Percentiles rank a stretch among this genome's conserved stretches.
Conservation (phyloP, 257 asterid species). For the Cruciata laevipes region DNA sequence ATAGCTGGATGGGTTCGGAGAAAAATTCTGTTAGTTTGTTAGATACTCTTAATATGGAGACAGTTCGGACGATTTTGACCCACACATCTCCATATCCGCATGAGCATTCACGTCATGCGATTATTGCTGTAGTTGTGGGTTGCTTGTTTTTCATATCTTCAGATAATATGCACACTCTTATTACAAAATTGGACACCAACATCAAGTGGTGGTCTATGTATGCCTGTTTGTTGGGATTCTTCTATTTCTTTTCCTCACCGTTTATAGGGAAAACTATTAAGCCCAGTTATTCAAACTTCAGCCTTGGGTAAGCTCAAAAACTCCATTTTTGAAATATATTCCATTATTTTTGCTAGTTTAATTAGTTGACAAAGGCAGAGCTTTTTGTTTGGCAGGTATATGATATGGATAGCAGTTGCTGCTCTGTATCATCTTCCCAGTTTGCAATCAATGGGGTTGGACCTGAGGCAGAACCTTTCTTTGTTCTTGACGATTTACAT, state of each 20-base stretch:
- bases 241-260: slow-evolving; percentile 97
- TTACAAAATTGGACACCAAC: slow-evolving; percentile 97
- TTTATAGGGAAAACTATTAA: slow-evolving; percentile 91
- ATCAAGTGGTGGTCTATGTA: slow-evolving; percentile 99
- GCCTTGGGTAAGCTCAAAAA: slow-evolving; percentile 62
- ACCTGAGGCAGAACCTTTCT: slow-evolving; percentile 91
- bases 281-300: slow-evolving; percentile 95
- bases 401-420: slow-evolving; percentile 87
- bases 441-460: slow-evolving; percentile 99
- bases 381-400: slow-evolving; percentile 56
- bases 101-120: slow-evolving; percentile 96
- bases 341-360: background rate
- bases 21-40: slow-evolving; percentile 55
- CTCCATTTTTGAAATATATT: background rate
- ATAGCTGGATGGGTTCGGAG: slow-evolving; percentile 53
- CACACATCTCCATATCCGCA: slow-evolving; percentile 93
- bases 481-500: slow-evolving; percentile 76
- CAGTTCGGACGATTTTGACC: slow-evolving; percentile 85
- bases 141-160: slow-evolving; percentile 97
- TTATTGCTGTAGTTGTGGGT: slow-evolving; percentile 86
- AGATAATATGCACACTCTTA: slow-evolving; percentile 89
- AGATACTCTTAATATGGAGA: slow-evolving; percentile 81
- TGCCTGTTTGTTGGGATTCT: slow-evolving; percentile 94
- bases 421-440: slow-evolving; percentile 97
- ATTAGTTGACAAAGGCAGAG: slow-evolving; percentile 2